A percentile compares a stretch with the other conserved stretches of the same genome.
These are phyloP conservation scores for Prunus padus DNA, from an alignment of 306 rosid species.

Conservation along the genomic window DNA sequence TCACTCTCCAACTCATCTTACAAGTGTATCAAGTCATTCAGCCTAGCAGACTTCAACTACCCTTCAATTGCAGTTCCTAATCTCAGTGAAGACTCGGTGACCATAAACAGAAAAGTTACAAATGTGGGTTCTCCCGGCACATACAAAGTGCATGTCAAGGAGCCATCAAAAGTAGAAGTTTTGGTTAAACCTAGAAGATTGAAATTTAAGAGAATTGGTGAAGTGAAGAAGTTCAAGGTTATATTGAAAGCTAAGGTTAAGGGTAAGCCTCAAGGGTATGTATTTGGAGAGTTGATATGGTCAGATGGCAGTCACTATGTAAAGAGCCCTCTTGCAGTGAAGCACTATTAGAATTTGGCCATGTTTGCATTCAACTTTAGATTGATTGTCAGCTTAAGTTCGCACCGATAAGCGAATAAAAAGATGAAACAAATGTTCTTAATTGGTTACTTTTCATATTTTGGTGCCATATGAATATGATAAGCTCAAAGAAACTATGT, in stretches of 20 bases:
- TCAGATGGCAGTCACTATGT: conserved; percentile 39
- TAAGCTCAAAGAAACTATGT: no score
- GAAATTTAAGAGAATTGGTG: conserved; percentile 39
- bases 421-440: no score
- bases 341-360: neutral
- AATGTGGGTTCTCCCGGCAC: conserved; percentile 53
- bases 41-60: conserved; percentile 49
- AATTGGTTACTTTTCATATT: no score
- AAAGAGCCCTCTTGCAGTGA: conserved; percentile 37
- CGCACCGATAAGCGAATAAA: neutral
- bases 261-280: neutral
- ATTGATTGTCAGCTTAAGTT: conserved; percentile 3
- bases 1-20: conserved; percentile 23
- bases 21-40: conserved; percentile 40
- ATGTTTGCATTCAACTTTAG: no score
- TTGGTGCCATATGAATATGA: no score
- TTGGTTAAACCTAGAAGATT: conserved; percentile 34
- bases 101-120: conserved; percentile 43
- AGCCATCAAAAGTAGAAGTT: conserved; percentile 35
- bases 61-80: conserved; percentile 48
- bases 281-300: conserved; percentile 46
- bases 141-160: conserved; percentile 31
- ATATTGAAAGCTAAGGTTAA: conserved; percentile 4
- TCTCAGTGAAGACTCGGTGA: neutral
- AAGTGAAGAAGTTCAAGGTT: conserved; percentile 42